These are phyloP conservation scores for Camellia sinensis DNA, from an alignment of 148 eudicot genomes.

Conservation along the genomic window DNA sequence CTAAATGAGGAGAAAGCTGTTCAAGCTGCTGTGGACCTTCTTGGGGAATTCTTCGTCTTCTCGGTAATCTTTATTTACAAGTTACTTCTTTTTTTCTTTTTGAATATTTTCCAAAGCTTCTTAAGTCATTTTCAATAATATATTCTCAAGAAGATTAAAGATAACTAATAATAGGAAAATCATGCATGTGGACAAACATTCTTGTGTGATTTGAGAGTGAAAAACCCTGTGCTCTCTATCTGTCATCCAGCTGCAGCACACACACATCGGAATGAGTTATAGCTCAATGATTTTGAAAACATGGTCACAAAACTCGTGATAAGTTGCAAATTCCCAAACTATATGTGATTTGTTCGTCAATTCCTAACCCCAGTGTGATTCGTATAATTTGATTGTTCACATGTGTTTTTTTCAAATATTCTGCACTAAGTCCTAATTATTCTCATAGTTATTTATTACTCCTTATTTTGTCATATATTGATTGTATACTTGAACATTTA, in stretches of 20 bases:
- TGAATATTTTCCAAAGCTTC: neutral
- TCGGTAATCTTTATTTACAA: slow-evolving; percentile 46
- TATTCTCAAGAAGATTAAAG: neutral
- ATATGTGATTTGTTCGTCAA: neutral
- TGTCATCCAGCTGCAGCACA: neutral
- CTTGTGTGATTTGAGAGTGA: neutral
- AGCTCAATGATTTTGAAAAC: slow-evolving; percentile 1
- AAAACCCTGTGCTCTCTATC: neutral
- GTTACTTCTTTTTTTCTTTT: neutral
- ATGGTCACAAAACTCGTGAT: neutral
- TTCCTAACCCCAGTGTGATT: neutral
- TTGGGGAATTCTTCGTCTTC: slow-evolving; percentile 89
- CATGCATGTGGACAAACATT: neutral
- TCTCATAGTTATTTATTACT: neutral
- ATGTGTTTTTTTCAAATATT: neutral
- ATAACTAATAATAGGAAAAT: neutral
- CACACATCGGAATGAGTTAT: neutral
- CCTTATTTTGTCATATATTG: neutral
- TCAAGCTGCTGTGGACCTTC: slow-evolving; percentile 82
- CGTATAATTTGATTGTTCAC: neutral
- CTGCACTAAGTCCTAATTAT: neutral
- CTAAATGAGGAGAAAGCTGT: slow-evolving; percentile 91
- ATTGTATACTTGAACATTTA: neutral
- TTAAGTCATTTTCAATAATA: neutral
- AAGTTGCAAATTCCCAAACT: neutral